Evolutionary conservation across 2,329 filamentous ascomycete genomes (phyloP), one percentile per base, ranked within the genome.

Genomic region (Cytospora mali): DNA sequence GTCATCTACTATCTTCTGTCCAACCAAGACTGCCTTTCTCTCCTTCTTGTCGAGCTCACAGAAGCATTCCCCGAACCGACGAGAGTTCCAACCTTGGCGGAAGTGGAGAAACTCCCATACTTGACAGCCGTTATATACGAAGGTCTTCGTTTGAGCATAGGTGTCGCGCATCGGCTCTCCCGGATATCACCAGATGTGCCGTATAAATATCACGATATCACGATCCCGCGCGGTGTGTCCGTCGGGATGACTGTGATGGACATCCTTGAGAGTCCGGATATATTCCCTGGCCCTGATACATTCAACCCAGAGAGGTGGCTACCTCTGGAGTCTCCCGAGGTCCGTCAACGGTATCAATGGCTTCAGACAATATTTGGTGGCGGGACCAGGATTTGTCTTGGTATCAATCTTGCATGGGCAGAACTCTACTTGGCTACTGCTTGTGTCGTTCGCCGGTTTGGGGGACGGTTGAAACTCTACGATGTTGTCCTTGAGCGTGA

Each of bases 271-370:
- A 69, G 75, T 58, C 64, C 70, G 18, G 59, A 67, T 4, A 58
- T 74, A 33, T 79, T 76, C 61, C 71, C 72, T 1, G 54, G 74
- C 7, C 68, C 76, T 0, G 64, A 67, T 11, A 69, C 55, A 16
- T 78, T 79, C 62, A 68, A 72, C 23, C 76, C 76, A 0, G 66
- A 68, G 16, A 71, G 76, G 21, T 79, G 76, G 76, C 29, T 62
- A 21, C 13, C 56, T 6, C 31, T 33, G 9, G 31, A 33, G 31
- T 7, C 31, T 33, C 14, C 10, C 31, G 3, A 33, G 31, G 14
- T 6, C 10, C 10, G 31, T n/a, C n/a, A n/a, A n/a, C n/a, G n/a
- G n/a, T n/a, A n/a, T n/a, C n/a, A n/a, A n/a, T n/a, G n/a, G n/a
- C n/a, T n/a, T n/a, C n/a, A n/a, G n/a, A n/a, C n/a, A n/a, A n/a